Conservation (phyloP, 495 filamentous ascomycete genomes). For the Aspergillus taichungensis region DNA sequence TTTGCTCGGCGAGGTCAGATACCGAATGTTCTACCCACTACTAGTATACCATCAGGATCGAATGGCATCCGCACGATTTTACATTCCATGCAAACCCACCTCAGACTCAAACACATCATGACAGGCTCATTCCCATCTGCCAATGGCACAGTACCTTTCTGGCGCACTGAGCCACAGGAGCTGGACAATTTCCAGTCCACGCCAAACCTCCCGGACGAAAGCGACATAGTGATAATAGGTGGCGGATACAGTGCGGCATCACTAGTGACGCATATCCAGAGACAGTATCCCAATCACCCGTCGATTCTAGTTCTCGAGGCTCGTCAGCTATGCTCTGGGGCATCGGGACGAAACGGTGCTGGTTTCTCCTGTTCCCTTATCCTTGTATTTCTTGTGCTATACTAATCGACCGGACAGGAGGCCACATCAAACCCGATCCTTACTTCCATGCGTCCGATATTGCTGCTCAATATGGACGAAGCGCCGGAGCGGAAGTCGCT, state of each 20-base stretch:
- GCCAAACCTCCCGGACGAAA: conserved; percentile 36
- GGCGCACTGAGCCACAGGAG: conserved; percentile 48
- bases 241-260: conserved; percentile 60
- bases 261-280: conserved; percentile 52
- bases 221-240: conserved; percentile 61
- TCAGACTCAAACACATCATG: too few species aligned
- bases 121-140: too few species aligned
- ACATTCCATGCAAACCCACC: too few species aligned
- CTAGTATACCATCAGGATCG: too few species aligned
- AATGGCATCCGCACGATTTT: too few species aligned
- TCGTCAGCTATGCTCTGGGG: conserved; percentile 33
- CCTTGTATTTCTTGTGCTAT: not conserved
- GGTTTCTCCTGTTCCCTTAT: not conserved
- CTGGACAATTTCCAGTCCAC: conserved; percentile 47
- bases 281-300: conserved; percentile 11
- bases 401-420: conserved; percentile 12
- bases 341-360: conserved; percentile 34
- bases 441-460: conserved; percentile 21
- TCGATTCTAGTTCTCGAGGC: conserved; percentile 31
- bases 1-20: too few species aligned
- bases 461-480: conserved; percentile 19
- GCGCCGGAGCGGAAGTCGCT: conserved; percentile 21
- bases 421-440: conserved; percentile 29
- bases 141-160: conserved; percentile 40
- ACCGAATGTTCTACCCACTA: too few species aligned